A percentile compares a stretch with the other conserved stretches of the same genome.
Conservation (phyloP, 2,329 filamentous ascomycete genomes). For the Aspergillus ochraceus region DNA sequence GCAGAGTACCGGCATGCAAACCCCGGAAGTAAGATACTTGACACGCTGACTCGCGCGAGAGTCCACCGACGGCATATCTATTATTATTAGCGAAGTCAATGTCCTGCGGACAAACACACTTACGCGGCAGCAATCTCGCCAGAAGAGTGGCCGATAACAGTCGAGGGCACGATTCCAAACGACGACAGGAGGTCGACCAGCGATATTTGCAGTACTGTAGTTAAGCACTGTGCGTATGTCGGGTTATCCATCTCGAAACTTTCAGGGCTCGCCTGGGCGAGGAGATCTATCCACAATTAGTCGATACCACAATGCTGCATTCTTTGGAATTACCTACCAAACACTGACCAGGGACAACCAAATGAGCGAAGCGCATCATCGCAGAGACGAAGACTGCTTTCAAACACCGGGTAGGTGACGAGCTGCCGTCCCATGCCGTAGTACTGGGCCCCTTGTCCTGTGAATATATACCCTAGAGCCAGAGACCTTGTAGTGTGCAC, state of each 20-base stretch:
- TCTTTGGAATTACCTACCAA: too few relatives aligned
- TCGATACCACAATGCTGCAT: too few relatives aligned
- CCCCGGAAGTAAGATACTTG: not conserved
- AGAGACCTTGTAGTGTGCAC: not conserved
- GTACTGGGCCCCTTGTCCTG: constrained; percentile 42
- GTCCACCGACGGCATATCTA: not conserved
- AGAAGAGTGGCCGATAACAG: constrained; percentile 32
- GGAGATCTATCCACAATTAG: too few relatives aligned
- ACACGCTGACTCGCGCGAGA: not conserved
- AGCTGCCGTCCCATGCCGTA: constrained; percentile 35
- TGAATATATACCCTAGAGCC: constrained; percentile 37
- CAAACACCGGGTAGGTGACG: constrained; percentile 4
- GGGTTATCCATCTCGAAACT: too few relatives aligned
- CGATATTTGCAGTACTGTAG: constrained; percentile 30
- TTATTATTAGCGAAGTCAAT: constrained; percentile 23
- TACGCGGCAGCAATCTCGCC: constrained; percentile 48
- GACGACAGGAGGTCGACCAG: constrained; percentile 30
- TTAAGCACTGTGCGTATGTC: not conserved
- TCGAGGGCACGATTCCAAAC: constrained; percentile 23
- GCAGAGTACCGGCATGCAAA: too few relatives aligned
- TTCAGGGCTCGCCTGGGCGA: too few relatives aligned
- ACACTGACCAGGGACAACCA: constrained; percentile 15
- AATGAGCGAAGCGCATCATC: constrained; percentile 18
- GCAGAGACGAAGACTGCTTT: not conserved
- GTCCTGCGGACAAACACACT: constrained; percentile 20